These are phyloP conservation scores for Russula olivacea DNA, from an alignment of 768 basidiomycete species.

Conservation along the genomic window DNA sequence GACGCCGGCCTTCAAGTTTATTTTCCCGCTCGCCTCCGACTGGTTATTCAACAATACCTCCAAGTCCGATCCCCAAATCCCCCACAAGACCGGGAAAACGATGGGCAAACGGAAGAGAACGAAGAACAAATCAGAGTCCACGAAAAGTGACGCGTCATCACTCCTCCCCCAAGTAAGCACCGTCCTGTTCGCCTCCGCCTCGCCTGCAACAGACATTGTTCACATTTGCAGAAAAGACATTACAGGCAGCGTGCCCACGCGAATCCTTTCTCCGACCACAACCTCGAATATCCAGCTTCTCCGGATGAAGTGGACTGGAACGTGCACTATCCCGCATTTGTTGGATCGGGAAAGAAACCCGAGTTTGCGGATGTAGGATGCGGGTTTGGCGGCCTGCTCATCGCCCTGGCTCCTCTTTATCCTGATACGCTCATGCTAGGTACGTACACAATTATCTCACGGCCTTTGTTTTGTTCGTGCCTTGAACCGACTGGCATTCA, in stretches of 20 bases:
- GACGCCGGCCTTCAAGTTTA: not conserved
- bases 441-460: constrained; percentile 34
- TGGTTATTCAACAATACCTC: constrained; percentile 8
- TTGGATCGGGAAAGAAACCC: constrained; percentile 54
- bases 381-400: constrained; percentile 92
- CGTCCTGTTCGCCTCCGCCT: constrained; percentile 7
- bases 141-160: constrained; percentile 22
- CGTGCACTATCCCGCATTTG: constrained; percentile 72
- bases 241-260: constrained; percentile 81
- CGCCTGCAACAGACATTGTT: not conserved
- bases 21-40: constrained; percentile 12
- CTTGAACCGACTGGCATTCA: constrained; percentile 1
- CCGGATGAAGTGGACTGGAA: constrained; percentile 78
- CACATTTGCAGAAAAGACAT: constrained; percentile 59
- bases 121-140: constrained; percentile 8
- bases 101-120: constrained; percentile 33
- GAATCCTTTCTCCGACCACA: constrained; percentile 84
- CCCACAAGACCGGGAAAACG: not conserved
- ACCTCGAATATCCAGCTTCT: constrained; percentile 77
- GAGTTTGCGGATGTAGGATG: constrained; percentile 98
- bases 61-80: not conserved
- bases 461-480: not conserved
- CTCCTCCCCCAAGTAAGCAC: constrained; percentile 33
- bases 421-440: constrained; percentile 93
- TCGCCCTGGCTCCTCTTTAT: constrained; percentile 82